Evolutionary conservation across 306 rosid genomes (phyloP).

Genomic region (Quillaja saponaria): DNA sequence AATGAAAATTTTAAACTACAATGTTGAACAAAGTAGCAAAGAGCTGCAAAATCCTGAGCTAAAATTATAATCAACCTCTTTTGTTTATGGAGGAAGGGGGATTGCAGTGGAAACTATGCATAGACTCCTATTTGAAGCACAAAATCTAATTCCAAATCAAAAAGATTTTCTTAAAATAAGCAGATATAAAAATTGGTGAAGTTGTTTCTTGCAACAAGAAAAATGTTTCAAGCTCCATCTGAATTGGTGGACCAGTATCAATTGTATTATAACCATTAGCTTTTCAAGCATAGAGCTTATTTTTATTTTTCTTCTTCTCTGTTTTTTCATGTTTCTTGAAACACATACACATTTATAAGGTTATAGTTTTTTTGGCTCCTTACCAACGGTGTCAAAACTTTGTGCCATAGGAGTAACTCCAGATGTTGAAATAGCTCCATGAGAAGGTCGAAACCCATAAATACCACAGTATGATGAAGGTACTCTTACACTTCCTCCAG

Average conservation of each 20-base stretch:
- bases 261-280: slow-evolving; percentile 1
- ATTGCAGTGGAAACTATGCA: too few species aligned
- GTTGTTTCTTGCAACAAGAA: neutral
- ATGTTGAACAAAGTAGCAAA: neutral
- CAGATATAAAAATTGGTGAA: slow-evolving; percentile 2
- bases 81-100: too few species aligned
- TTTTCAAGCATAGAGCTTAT: neutral
- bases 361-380: slow-evolving; percentile 22
- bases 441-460: slow-evolving; percentile 92
- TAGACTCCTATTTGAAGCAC: too few species aligned
- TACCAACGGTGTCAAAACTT: slow-evolving; percentile 89
- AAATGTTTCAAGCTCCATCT: neutral
- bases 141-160: slow-evolving; percentile 13
- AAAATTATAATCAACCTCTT: too few species aligned
- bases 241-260: neutral
- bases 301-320: neutral
- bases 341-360: slow-evolving; percentile 13
- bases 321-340: neutral
- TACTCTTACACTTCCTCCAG: slow-evolving; percentile 92
- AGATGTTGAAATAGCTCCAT: slow-evolving; percentile 53
- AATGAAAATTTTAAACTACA: slow-evolving; percentile 4
- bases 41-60: slow-evolving; percentile 2
- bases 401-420: slow-evolving; percentile 91
- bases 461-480: slow-evolving; percentile 93
- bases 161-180: slow-evolving; percentile 9